Conservation (phyloP, 1,284 basidiomycete genomes). For the Coniferiporia weirii region DNA sequence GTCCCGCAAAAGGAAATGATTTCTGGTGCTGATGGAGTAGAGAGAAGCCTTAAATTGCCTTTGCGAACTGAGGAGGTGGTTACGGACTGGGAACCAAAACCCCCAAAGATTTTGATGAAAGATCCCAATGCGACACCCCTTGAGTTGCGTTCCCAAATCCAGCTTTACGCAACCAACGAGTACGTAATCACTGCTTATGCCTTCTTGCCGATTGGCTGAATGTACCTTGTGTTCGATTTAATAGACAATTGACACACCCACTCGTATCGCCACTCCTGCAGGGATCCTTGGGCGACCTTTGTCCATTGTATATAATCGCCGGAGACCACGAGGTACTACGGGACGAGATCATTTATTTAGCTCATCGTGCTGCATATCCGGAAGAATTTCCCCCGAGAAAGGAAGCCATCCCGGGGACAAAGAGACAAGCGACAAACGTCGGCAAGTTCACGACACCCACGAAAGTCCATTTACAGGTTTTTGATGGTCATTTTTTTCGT, state of each 20-base stretch:
- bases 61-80: conserved; percentile 27
- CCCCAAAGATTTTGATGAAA: conserved; percentile 55
- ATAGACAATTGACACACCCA: conserved; percentile 73
- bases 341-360: conserved; percentile 79
- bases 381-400: conserved; percentile 59
- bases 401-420: conserved; percentile 44
- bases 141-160: conserved; percentile 64
- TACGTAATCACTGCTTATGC: conserved; percentile 26
- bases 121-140: conserved; percentile 41
- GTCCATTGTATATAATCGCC: conserved; percentile 74
- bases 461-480: conserved; percentile 76
- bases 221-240: background rate
- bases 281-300: conserved; percentile 78
- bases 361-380: conserved; percentile 81
- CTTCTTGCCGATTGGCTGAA: background rate
- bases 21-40: background rate
- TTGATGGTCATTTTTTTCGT: conserved; percentile 39
- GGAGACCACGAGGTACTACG: conserved; percentile 77
- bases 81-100: conserved; percentile 45
- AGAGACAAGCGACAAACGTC: conserved; percentile 48
- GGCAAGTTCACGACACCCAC: conserved; percentile 61
- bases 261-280: conserved; percentile 74
- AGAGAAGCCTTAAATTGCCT: background rate
- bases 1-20: conserved; percentile 14
- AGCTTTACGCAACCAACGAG: conserved; percentile 79